Conservation (phyloP, 2,329 filamentous ascomycete species). For the Neonectria hederae region DNA sequence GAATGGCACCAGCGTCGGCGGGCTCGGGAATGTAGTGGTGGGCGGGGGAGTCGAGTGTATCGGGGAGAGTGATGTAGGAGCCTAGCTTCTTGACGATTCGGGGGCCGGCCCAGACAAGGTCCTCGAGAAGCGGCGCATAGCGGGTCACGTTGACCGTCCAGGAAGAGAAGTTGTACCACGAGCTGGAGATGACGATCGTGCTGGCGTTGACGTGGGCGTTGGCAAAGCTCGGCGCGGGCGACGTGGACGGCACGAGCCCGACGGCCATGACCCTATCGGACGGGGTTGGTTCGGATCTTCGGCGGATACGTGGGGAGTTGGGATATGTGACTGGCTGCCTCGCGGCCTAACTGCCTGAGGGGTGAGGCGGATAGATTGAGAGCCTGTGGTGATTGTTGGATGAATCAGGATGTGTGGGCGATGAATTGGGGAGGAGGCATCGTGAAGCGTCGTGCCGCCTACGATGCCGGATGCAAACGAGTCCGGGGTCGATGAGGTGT, state of each 20-base stretch:
- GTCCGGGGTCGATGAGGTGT: constrained; percentile 15
- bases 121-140: constrained; percentile 71
- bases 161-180: constrained; percentile 64
- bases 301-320: neutral
- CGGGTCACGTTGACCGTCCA: constrained; percentile 69
- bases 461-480: constrained; percentile 24
- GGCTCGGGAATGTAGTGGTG: constrained; percentile 32
- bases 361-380: neutral
- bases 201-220: constrained; percentile 20
- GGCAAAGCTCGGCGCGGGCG: constrained; percentile 33
- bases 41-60: constrained; percentile 67
- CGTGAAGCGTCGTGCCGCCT: constrained; percentile 32
- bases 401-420: constrained; percentile 24
- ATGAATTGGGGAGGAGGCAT: constrained; percentile 32
- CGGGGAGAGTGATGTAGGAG: constrained; percentile 68
- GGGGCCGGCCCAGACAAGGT: constrained; percentile 75
- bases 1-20: constrained; percentile 30
- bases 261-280: constrained; percentile 37
- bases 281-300: constrained; percentile 1
- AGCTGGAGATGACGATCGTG: constrained; percentile 19
- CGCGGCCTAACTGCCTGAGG: neutral
- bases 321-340: neutral
- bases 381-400: neutral
- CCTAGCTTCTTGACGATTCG: constrained; percentile 75
- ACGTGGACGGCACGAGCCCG: constrained; percentile 33